phyloP scores from a whole-genome alignment of 129 eudicot genomes.

The Artemisia annua region DNA sequence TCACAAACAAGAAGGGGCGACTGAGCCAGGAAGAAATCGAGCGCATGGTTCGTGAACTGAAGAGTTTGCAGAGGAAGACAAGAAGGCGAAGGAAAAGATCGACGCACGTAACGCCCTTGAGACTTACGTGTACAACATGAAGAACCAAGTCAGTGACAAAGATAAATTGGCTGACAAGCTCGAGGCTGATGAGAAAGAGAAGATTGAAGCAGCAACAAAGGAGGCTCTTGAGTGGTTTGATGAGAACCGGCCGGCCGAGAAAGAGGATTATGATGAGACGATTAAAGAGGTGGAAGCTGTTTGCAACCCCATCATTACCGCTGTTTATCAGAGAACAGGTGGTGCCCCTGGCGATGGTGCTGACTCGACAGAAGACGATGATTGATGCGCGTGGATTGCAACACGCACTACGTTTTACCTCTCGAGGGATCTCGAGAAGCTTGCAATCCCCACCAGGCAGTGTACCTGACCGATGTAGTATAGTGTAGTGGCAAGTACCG shows the following conservation, averaged over 20 bases:
- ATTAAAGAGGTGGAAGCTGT: slow-evolving; percentile 68
- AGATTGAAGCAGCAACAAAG: slow-evolving; percentile 62
- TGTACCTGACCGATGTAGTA: too few relatives aligned
- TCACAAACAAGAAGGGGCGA: slow-evolving; percentile 69
- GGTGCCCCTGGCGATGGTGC: slow-evolving; percentile 49
- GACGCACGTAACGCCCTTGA: slow-evolving; percentile 68
- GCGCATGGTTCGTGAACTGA: slow-evolving; percentile 67
- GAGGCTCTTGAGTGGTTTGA: slow-evolving; percentile 75
- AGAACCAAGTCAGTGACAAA: slow-evolving; percentile 69
- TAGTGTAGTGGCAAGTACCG: too few relatives aligned
- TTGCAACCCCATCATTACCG: slow-evolving; percentile 67
- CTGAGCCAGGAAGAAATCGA: slow-evolving; percentile 70
- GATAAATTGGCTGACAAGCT: slow-evolving; percentile 71
- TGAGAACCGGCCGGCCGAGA: slow-evolving; percentile 65
- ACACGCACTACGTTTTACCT: too few relatives aligned
- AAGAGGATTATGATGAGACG: slow-evolving; percentile 70
- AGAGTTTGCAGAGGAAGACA: slow-evolving; percentile 79
- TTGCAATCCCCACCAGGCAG: too few relatives aligned
- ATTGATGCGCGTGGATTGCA: too few relatives aligned
- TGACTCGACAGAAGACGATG: slow-evolving; percentile 33
- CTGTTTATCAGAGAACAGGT: slow-evolving; percentile 73
- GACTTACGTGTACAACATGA: slow-evolving; percentile 68
- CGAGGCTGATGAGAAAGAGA: slow-evolving; percentile 61
- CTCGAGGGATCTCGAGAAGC: too few relatives aligned
- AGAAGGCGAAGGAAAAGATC: slow-evolving; percentile 64